Conservation (phyloP, 176 grass and related monocot genomes). For the Avena sativa region DNA sequence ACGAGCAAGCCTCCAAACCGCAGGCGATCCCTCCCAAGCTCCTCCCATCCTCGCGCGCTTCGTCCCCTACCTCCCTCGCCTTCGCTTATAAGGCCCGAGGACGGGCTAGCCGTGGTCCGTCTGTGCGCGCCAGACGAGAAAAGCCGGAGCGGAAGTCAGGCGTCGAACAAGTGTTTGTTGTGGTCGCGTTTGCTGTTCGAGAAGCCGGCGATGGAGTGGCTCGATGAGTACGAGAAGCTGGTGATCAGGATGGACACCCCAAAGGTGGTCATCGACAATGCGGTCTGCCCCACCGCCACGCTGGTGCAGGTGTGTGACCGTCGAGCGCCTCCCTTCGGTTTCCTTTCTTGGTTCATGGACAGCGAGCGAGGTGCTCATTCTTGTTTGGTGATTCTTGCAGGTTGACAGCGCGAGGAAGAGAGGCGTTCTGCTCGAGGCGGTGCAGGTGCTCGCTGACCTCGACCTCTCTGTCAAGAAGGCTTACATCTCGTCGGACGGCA, state of each 20-base stretch:
- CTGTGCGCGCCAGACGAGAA: background rate
- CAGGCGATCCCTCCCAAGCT: conserved; percentile 48
- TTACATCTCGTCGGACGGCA: conserved; percentile 93
- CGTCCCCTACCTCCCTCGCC: background rate
- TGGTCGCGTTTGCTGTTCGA: background rate
- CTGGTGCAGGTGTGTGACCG: conserved; percentile 54
- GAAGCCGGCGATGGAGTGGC: conserved; percentile 69
- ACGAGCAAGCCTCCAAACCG: conserved; percentile 20
- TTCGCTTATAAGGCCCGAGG: conserved; percentile 7
- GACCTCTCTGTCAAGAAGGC: conserved; percentile 87
- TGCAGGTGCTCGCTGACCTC: conserved; percentile 91
- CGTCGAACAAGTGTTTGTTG: background rate
- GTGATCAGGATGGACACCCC: conserved; percentile 89
- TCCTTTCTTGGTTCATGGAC: background rate
- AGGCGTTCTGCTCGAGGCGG: conserved; percentile 82
- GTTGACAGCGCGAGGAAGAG: conserved; percentile 83
- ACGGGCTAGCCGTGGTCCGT: background rate
- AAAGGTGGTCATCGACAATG: conserved; percentile 92
- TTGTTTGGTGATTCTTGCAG: conserved; percentile 11
- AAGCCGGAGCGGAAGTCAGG: background rate
- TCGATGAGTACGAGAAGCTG: conserved; percentile 98
- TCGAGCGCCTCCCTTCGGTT: background rate
- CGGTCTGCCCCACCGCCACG: conserved; percentile 74
- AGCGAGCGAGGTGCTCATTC: background rate
- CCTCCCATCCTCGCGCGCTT: background rate